phyloP scores from a whole-genome alignment of 495 filamentous ascomycete genomes.

The Tuber borchii region DNA sequence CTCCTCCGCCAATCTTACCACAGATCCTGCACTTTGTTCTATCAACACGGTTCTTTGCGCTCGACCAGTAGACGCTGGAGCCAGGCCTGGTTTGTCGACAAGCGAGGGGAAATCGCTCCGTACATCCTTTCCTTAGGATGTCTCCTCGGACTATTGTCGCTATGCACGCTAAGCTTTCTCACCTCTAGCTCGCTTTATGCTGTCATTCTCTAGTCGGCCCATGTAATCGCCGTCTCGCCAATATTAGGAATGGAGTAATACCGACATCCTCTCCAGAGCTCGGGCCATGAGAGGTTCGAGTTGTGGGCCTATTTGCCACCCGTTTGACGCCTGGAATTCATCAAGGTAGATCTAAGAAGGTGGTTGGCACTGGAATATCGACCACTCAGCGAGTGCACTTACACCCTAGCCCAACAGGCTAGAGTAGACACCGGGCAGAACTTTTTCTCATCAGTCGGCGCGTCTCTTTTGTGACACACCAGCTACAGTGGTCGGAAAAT shows the following conservation, averaged over 20 bases:
- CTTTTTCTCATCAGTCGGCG: not conserved
- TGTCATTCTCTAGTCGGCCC: not conserved
- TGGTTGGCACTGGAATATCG: not conserved
- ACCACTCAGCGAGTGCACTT: not conserved
- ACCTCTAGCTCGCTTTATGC: not conserved
- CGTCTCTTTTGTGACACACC: not conserved
- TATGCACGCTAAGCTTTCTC: not conserved
- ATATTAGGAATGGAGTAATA: not conserved
- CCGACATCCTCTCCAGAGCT: not conserved
- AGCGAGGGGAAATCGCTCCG: not conserved
- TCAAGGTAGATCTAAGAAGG: not conserved
- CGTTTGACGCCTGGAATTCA: not conserved
- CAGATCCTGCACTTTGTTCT: not conserved
- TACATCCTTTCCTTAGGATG: not conserved
- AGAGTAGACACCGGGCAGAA: not conserved
- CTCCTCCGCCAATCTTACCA: not conserved
- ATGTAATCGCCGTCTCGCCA: not conserved
- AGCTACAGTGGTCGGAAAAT: not conserved
- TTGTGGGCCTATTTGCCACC: not conserved
- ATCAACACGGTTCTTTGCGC: not conserved
- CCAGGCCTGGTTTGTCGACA: not conserved
- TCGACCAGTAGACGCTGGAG: not conserved
- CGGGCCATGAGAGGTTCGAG: not conserved
- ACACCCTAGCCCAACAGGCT: not conserved
- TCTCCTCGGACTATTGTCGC: not conserved